Evolutionary conservation across 805 yeast species (phyloP).

Genomic region (Ogataea populi-albae): DNA sequence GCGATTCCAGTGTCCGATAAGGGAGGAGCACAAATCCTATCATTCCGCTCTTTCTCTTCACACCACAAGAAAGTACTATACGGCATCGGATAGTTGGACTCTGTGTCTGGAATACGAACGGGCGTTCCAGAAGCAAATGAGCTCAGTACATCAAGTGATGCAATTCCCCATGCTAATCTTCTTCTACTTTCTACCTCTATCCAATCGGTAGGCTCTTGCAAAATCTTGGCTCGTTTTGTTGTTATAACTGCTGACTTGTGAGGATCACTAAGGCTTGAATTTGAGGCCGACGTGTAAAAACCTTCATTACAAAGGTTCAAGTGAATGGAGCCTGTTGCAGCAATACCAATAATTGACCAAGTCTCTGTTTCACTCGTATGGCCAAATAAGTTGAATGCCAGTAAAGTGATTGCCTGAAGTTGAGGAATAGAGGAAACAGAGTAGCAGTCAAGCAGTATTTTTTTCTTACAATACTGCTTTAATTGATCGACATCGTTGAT

Average conservation of each 20-base stretch:
- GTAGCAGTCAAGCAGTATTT: slow-evolving; percentile 20
- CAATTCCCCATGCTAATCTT: slow-evolving; percentile 36
- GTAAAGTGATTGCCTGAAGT: slow-evolving; percentile 22
- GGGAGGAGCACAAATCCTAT: no score
- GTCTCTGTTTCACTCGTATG: slow-evolving; percentile 24
- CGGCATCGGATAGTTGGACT: slow-evolving; percentile 18
- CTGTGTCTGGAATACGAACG: slow-evolving; percentile 20
- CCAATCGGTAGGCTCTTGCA: slow-evolving; percentile 32
- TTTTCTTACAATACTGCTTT: slow-evolving; percentile 17
- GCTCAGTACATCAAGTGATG: slow-evolving; percentile 34
- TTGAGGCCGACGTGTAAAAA: slow-evolving; percentile 3
- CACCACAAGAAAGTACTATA: slow-evolving; percentile 18
- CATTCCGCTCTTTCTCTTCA: background rate
- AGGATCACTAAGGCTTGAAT: background rate
- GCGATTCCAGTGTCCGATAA: background rate
- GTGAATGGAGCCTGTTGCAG: slow-evolving; percentile 24
- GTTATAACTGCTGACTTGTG: slow-evolving; percentile 9
- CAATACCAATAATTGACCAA: slow-evolving; percentile 26
- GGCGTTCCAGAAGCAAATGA: slow-evolving; percentile 37
- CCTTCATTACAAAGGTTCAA: slow-evolving; percentile 14
- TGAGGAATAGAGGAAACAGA: slow-evolving; percentile 23
- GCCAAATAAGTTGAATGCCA: slow-evolving; percentile 26
- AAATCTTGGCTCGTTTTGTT: slow-evolving; percentile 18
- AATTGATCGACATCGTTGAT: slow-evolving; percentile 5
- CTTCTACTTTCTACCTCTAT: slow-evolving; percentile 37